These are phyloP conservation scores for Lunasporangiospora selenospora DNA, from an alignment of 192 early-diverging fungal species.

Conservation along the genomic window DNA sequence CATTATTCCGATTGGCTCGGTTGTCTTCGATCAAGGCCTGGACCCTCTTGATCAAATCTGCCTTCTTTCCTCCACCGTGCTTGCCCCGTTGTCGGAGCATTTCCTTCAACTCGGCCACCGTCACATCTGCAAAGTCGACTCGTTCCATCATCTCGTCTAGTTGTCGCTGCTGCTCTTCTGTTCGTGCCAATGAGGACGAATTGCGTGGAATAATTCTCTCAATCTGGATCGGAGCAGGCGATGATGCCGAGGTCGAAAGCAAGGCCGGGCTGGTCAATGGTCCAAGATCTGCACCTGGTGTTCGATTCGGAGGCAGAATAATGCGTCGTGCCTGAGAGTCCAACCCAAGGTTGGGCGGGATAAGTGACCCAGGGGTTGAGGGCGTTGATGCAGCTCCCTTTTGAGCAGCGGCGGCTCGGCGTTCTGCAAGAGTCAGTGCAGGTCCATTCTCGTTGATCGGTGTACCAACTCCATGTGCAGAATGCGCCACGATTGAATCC, in stretches of 20 bases:
- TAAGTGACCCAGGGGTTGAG: slow-evolving; percentile 12
- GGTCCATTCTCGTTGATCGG: slow-evolving; percentile 13
- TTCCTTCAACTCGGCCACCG: slow-evolving; percentile 77
- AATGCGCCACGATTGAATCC: not conserved
- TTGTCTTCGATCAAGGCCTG: slow-evolving; percentile 63
- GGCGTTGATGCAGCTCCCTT: not conserved
- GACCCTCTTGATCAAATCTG: slow-evolving; percentile 68
- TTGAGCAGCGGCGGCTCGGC: slow-evolving; percentile 21
- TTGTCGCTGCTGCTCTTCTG: slow-evolving; percentile 59
- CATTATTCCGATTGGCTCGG: slow-evolving; percentile 49
- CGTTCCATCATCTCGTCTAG: slow-evolving; percentile 68
- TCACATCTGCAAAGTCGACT: slow-evolving; percentile 78
- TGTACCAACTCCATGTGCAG: slow-evolving; percentile 2
- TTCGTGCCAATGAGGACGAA: slow-evolving; percentile 21
- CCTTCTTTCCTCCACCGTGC: slow-evolving; percentile 76
- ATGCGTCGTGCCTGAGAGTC: slow-evolving; percentile 22
- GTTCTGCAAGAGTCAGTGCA: slow-evolving; percentile 36
- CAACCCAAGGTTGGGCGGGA: slow-evolving; percentile 36
- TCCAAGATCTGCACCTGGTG: slow-evolving; percentile 16
- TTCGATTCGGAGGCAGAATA: slow-evolving; percentile 17
- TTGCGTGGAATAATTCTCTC: slow-evolving; percentile 35
- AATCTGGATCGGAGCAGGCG: slow-evolving; percentile 44
- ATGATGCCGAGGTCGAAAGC: slow-evolving; percentile 28
- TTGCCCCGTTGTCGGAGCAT: slow-evolving; percentile 71
- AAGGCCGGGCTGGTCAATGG: slow-evolving; percentile 23